Evolutionary conservation across 2,329 filamentous ascomycete genomes (phyloP).

Genomic region (Botrytis galanthina): DNA sequence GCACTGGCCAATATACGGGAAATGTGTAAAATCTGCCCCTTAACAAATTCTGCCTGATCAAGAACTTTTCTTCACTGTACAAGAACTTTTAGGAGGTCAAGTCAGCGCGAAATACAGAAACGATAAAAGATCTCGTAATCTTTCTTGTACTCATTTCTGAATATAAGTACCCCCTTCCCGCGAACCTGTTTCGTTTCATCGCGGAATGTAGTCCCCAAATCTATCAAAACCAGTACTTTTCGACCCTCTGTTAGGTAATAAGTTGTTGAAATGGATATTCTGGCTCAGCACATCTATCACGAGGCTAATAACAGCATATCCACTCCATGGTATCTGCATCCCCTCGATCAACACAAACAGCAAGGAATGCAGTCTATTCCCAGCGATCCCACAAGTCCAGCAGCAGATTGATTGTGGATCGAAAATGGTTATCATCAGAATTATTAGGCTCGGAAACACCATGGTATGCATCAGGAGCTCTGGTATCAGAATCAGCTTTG

Average conservation of each 20-base stretch:
- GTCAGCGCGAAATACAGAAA: too few relatives aligned
- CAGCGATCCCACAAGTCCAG: background rate
- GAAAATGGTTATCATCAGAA: background rate
- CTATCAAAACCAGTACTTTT: background rate
- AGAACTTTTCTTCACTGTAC: too few relatives aligned
- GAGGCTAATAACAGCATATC: background rate
- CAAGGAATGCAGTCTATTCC: rapidly evolving
- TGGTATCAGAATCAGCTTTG: background rate
- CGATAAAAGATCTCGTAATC: background rate
- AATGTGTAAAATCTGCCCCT: too few relatives aligned
- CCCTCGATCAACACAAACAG: background rate
- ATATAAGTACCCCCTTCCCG: background rate
- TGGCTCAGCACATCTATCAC: background rate
- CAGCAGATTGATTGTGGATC: background rate
- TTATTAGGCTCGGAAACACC: rapidly evolving
- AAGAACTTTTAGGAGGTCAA: too few relatives aligned
- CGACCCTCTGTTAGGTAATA: background rate
- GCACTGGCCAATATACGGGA: rapidly evolving
- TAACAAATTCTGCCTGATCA: rapidly evolving
- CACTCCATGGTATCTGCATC: background rate
- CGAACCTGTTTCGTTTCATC: background rate
- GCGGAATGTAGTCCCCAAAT: background rate
- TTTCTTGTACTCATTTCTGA: background rate
- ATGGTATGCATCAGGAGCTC: background rate
- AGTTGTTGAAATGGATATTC: rapidly evolving